Evolutionary conservation across 768 basidiomycete species (phyloP).

Genomic region (Serpula lacrymans): DNA sequence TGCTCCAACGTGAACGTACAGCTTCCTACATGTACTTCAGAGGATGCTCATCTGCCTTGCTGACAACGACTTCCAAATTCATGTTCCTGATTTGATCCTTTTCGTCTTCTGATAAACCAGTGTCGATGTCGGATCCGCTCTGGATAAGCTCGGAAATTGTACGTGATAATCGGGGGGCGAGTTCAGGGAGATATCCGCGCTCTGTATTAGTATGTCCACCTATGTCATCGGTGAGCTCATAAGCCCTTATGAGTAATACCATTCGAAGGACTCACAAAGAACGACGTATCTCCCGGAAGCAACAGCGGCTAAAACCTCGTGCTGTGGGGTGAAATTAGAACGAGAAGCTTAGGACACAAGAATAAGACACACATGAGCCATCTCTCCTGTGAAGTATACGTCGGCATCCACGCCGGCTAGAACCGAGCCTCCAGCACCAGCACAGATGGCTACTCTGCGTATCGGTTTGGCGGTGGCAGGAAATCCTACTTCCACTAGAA

Average conservation of each 20-base stretch:
- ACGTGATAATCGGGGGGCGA: constrained; percentile 68
- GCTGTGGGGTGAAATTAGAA: constrained; percentile 42
- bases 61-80: constrained; percentile 62
- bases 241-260: constrained; percentile 10
- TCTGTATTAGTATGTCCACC: constrained; percentile 95
- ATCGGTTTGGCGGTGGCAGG: constrained; percentile 34
- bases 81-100: constrained; percentile 18
- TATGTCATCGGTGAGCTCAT: constrained; percentile 29
- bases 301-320: constrained; percentile 81
- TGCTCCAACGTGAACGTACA: no score
- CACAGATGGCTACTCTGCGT: constrained; percentile 80
- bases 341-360: constrained; percentile 3
- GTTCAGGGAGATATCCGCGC: constrained; percentile 81
- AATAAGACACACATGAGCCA: constrained; percentile 66
- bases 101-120: constrained; percentile 33
- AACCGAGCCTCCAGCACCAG: constrained; percentile 83
- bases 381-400: constrained; percentile 90
- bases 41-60: constrained; percentile 71
- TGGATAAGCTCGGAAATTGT: constrained; percentile 19
- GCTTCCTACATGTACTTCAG: constrained; percentile 65
- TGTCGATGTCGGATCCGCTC: constrained; percentile 28
- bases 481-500: constrained; percentile 67
- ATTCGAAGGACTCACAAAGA: constrained; percentile 56
- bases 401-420: constrained; percentile 73
- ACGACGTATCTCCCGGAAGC: constrained; percentile 77